These are phyloP conservation scores for Boechera divaricarpa DNA, from an alignment of 345 rosid genomes.

Conservation along the genomic window DNA sequence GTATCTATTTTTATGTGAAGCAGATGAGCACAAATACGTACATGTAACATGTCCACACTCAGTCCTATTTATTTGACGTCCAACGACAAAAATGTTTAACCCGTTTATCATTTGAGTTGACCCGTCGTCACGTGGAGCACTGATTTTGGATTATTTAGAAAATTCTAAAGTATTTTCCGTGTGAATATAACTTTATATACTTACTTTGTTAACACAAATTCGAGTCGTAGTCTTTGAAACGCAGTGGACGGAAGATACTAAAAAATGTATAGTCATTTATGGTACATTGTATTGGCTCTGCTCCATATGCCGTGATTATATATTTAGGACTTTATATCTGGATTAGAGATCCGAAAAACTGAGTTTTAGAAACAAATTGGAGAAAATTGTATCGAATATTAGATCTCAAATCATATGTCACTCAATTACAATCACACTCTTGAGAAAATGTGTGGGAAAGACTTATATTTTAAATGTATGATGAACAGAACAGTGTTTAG, in stretches of 20 bases:
- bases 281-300: neutral
- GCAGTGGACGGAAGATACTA: neutral
- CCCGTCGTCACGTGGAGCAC: conserved; percentile 18
- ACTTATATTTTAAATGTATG: neutral
- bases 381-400: too few relatives aligned
- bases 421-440: neutral
- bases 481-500: conserved; percentile 5
- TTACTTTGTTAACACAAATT: conserved; percentile 7
- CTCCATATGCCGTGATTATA: too few relatives aligned
- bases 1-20: neutral
- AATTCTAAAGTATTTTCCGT: too few relatives aligned
- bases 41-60: conserved; percentile 27
- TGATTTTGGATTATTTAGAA: neutral
- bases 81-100: conserved; percentile 26
- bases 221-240: too few relatives aligned
- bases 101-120: conserved; percentile 8
- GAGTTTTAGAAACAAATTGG: neutral
- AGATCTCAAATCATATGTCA: neutral
- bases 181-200: neutral
- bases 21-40: neutral
- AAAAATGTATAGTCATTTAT: neutral
- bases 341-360: neutral
- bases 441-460: neutral
- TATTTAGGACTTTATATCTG: neutral
- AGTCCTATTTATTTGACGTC: neutral